Evolutionary conservation across 345 rosid genomes (phyloP), one percentile per base, ranked within the genome.

Genomic region (Euphorbia lathyris): DNA sequence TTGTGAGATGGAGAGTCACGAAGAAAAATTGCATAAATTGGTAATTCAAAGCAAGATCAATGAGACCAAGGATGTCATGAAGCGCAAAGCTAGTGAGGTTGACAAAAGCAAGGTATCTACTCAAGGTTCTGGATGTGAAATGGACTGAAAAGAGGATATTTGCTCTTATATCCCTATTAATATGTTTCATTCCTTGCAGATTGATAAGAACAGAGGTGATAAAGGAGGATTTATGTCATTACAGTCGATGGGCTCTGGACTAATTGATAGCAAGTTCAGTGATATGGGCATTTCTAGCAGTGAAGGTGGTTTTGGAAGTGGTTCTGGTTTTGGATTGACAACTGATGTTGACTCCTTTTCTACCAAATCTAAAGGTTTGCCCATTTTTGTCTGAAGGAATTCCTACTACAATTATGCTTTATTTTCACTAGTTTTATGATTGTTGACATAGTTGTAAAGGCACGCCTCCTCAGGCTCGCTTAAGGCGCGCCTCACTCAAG

Each of bases 1-100:
- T 83, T 92, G 97, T 81, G 99, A 96, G 83, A 96, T 96, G 99
- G 99, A 96, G 83, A 92, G 98, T 86, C 97, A 96, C 53, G 99
- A 96, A 74, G 99, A 96, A 79, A 92, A 92, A 86, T 73, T 96
- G 86, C 99, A 96, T 80, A 96, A 90, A 80, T 86, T 96, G 70
- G 95, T 96, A 17, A 47, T 93, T 85, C 98, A 90, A 81, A 96
- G 90, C 83, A 96, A 96, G 88, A 96, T 96, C 72, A 91, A 96
- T 80, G 99, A 96, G 72, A 96, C 99, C 29, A 96, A 89, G 81
- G 98, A 93, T 71, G 88, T 89, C 59, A 92, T 96, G 99, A 96
- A 90, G 89, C 93, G 95, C 45, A 93, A 89, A 87, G 99, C 98
- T 69, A 92, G 85, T 81, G 98, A 96, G 79, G 92, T 96, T 86